These are phyloP conservation scores for Globisporangium canariense DNA, from an alignment of 352 stramenopile genomes.

Conservation along the genomic window DNA sequence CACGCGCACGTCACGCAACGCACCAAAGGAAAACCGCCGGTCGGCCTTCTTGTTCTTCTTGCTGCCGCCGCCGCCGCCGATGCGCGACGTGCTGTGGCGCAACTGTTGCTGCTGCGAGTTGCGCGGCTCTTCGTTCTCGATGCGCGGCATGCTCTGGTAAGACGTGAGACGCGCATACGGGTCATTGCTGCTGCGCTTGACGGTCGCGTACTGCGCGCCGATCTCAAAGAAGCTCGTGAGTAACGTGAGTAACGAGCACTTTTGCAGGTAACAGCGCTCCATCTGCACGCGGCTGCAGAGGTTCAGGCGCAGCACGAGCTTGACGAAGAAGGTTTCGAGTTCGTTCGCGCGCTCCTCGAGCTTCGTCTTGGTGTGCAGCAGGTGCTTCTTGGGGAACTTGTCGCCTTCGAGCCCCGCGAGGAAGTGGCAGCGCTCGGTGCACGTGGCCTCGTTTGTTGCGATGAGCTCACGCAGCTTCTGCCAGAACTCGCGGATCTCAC, in stretches of 20 bases:
- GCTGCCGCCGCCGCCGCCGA: conserved; percentile 15
- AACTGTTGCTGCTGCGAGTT: background rate
- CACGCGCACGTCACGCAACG: conserved; percentile 24
- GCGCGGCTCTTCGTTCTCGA: conserved; percentile 19
- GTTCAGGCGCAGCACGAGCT: conserved; percentile 63
- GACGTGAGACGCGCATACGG: conserved; percentile 21
- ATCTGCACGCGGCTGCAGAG: conserved; percentile 49
- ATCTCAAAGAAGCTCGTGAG: conserved; percentile 57
- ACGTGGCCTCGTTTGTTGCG: conserved; percentile 25
- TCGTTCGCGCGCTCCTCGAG: conserved; percentile 49
- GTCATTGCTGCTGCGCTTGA: conserved; percentile 4
- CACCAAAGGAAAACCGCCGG: conserved; percentile 33
- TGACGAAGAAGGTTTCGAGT: conserved; percentile 60
- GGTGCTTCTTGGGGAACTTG: conserved; percentile 75
- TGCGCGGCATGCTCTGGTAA: conserved; percentile 34
- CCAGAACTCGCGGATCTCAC: conserved; percentile 74
- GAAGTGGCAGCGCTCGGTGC: conserved; percentile 65
- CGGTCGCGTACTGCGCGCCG: conserved; percentile 15
- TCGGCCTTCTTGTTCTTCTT: conserved; percentile 20
- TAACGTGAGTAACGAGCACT: conserved; percentile 40
- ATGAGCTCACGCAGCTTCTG: conserved; percentile 37
- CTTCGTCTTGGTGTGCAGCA: conserved; percentile 64
- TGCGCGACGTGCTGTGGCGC: conserved; percentile 8
- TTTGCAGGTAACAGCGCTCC: conserved; percentile 35
- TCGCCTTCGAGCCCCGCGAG: conserved; percentile 58